A percentile compares a stretch with the other conserved stretches of the same genome.
Evolutionary conservation across 257 asterid genomes (phyloP).

Genomic region (Handroanthus guayacan): DNA sequence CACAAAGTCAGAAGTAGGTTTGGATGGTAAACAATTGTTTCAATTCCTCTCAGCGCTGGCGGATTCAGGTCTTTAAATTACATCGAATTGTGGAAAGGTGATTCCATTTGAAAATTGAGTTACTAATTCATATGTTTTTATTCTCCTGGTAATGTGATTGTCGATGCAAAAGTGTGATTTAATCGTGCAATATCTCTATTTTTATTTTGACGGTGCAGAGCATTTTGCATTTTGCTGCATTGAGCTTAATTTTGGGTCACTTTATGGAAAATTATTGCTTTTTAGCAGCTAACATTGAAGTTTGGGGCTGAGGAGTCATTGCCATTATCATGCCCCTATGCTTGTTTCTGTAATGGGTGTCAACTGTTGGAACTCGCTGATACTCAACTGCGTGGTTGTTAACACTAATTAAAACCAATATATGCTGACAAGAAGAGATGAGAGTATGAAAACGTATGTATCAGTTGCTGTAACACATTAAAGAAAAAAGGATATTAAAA

Average conservation of each 20-base stretch:
- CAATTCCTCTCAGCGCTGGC: conserved; percentile 21
- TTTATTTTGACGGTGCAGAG: neutral
- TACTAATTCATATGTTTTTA: neutral
- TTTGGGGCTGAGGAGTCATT: neutral
- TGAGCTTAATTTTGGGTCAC: conserved; percentile 1
- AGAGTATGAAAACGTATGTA: neutral
- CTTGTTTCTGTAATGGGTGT: neutral
- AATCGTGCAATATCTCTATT: neutral
- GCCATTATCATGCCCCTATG: neutral
- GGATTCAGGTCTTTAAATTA: conserved; percentile 19
- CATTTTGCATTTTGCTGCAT: conserved; percentile 17
- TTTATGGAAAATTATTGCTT: neutral
- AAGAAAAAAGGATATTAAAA: neutral
- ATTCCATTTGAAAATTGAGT: neutral
- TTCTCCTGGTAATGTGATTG: neutral
- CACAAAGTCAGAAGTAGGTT: neutral
- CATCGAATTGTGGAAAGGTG: neutral
- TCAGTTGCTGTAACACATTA: neutral
- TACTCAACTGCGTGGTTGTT: neutral
- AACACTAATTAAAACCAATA: neutral
- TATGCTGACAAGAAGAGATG: neutral
- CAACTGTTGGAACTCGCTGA: neutral
- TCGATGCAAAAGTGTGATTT: neutral
- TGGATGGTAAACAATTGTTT: conserved; percentile 9
- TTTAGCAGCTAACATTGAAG: neutral